phyloP scores from a whole-genome alignment of 208 protist species.

The Leishmania tarentolae region DNA sequence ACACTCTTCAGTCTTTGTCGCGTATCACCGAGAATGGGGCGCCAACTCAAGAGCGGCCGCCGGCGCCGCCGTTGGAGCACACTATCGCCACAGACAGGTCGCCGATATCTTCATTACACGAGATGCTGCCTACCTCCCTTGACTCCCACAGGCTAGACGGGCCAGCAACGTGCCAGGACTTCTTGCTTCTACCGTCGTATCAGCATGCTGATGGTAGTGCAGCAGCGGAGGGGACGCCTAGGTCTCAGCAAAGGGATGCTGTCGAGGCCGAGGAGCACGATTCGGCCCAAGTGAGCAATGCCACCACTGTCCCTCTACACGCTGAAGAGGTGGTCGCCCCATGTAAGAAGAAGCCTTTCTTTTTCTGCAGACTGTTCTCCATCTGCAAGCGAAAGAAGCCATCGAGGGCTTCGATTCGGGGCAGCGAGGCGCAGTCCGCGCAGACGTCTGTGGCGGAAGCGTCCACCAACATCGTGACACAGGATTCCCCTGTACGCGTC shows the following conservation, averaged over 20 bases:
- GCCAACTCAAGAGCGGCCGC: background rate
- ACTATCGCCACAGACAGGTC: background rate
- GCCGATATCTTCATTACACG: background rate
- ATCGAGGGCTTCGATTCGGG: background rate
- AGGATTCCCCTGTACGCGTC: background rate
- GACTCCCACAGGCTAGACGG: constrained; percentile 1
- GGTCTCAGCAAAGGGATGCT: background rate
- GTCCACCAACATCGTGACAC: background rate
- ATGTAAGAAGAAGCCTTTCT: background rate
- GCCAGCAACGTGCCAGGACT: background rate
- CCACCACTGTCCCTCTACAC: background rate
- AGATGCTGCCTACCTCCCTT: background rate
- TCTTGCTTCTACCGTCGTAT: background rate
- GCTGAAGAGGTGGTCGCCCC: background rate
- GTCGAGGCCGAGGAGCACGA: background rate
- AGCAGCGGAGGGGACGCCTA: background rate
- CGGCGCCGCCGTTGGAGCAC: background rate
- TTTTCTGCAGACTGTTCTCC: background rate
- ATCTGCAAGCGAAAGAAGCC: background rate
- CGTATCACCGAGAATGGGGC: background rate
- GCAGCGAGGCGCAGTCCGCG: background rate
- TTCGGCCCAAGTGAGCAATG: background rate
- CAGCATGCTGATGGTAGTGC: background rate
- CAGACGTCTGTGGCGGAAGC: background rate
- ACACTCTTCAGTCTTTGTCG: background rate